Conservation (phyloP, 1,284 basidiomycete genomes). For the Leucoagaricus sp. region DNA sequence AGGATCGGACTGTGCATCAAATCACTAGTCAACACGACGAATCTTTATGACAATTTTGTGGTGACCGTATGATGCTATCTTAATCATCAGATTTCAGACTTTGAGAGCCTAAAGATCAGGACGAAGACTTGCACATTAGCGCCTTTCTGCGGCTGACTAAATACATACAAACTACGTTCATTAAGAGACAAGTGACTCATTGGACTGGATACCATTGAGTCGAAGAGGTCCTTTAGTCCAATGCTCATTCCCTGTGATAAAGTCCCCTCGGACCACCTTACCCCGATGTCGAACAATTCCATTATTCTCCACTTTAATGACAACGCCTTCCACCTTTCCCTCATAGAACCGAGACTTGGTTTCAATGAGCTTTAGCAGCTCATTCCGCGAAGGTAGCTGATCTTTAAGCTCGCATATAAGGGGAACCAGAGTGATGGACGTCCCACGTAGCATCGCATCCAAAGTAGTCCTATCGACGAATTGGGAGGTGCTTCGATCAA, state of each 20-base stretch:
- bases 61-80: too few species aligned
- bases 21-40: too few species aligned
- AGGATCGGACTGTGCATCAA: too few species aligned
- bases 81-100: too few species aligned
- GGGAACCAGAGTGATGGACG: constrained; percentile 46
- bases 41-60: too few species aligned
- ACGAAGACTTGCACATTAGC: too few species aligned
- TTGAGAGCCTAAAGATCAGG: too few species aligned
- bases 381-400: constrained; percentile 37
- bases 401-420: constrained; percentile 39
- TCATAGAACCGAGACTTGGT: constrained; percentile 46
- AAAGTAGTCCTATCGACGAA: constrained; percentile 45
- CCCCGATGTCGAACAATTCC: constrained; percentile 44
- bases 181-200: background rate
- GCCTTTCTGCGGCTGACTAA: too few species aligned
- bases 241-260: constrained; percentile 65
- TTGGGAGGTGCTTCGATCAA: constrained; percentile 46
- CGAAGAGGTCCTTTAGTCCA: constrained; percentile 51
- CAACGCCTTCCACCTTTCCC: constrained; percentile 57
- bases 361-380: constrained; percentile 47
- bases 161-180: too few species aligned
- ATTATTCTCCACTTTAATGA: constrained; percentile 54
- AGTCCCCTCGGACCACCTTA: constrained; percentile 63
- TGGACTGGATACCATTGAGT: constrained; percentile 36
- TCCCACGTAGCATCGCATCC: constrained; percentile 34